These are phyloP conservation scores for Immersiella caudata DNA, from an alignment of 495 filamentous ascomycete genomes.

Conservation along the genomic window DNA sequence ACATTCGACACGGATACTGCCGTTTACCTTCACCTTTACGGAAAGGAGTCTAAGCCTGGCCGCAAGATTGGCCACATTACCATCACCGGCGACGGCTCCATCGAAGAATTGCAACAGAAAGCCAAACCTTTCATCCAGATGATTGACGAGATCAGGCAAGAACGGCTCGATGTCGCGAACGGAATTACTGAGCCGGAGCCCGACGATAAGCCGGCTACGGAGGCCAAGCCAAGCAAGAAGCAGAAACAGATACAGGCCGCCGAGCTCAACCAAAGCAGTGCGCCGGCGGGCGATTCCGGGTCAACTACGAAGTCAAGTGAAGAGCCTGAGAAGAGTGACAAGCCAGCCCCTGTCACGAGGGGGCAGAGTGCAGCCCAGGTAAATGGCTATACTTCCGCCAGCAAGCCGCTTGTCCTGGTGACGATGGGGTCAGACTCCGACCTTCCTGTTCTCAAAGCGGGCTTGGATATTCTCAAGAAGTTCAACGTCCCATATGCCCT, in stretches of 20 bases:
- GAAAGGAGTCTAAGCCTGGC: slow-evolving; percentile 82
- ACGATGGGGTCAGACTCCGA: slow-evolving; percentile 98
- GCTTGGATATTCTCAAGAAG: slow-evolving; percentile 72
- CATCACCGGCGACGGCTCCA: slow-evolving; percentile 62
- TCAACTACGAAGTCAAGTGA: not conserved
- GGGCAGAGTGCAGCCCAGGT: not conserved
- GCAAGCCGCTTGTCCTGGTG: slow-evolving; percentile 68
- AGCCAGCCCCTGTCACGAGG: not conserved
- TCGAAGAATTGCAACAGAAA: slow-evolving; percentile 71
- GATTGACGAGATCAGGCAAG: slow-evolving; percentile 65
- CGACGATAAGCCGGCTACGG: slow-evolving; percentile 3
- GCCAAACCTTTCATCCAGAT: slow-evolving; percentile 67
- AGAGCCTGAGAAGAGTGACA: not conserved
- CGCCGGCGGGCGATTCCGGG: not conserved
- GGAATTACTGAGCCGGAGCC: slow-evolving; percentile 33
- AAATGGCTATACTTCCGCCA: slow-evolving; percentile 9
- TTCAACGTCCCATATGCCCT: slow-evolving; percentile 76
- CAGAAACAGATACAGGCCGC: too few relatives aligned
- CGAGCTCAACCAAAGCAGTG: too few relatives aligned
- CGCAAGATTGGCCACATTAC: slow-evolving; percentile 97
- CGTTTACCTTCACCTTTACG: slow-evolving; percentile 79
- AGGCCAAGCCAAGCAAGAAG: not conserved
- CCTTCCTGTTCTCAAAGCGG: slow-evolving; percentile 74
- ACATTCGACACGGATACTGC: slow-evolving; percentile 54
- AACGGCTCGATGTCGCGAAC: slow-evolving; percentile 45